Evolutionary conservation across 306 rosid species (phyloP).

Genomic region (Neltuma alba): DNA sequence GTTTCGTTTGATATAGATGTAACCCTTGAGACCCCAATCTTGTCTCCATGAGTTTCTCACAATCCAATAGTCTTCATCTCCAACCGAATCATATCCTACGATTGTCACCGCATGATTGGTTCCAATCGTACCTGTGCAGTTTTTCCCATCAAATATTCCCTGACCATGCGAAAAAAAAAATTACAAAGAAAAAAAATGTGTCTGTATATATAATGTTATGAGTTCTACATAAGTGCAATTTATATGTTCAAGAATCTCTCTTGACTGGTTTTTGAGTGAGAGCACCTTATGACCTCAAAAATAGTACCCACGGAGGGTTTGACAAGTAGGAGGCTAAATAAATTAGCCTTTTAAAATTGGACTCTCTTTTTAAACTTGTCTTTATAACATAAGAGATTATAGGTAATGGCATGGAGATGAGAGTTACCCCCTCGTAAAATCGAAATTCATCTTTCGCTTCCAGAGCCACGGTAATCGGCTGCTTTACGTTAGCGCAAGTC

Average conservation of each 20-base stretch:
- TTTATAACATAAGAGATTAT: too few relatives aligned
- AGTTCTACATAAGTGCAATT: too few relatives aligned
- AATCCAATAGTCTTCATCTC: constrained; percentile 56
- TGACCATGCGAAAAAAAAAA: background rate
- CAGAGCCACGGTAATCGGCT: constrained; percentile 47
- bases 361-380: too few relatives aligned
- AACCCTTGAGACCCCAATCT: constrained; percentile 51
- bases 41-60: constrained; percentile 60
- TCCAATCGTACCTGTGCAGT: background rate
- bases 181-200: too few relatives aligned
- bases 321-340: too few relatives aligned
- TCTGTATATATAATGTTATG: too few relatives aligned
- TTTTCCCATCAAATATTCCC: background rate
- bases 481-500: constrained; percentile 32
- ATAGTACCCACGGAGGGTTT: too few relatives aligned
- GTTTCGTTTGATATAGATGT: constrained; percentile 50
- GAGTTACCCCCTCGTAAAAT: constrained; percentile 5
- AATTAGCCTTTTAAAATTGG: too few relatives aligned
- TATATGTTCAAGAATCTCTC: too few relatives aligned
- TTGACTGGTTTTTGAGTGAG: too few relatives aligned
- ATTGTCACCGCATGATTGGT: constrained; percentile 48
- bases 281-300: too few relatives aligned
- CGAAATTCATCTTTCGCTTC: constrained; percentile 28
- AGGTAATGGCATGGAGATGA: background rate
- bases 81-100: constrained; percentile 55